These are phyloP conservation scores for Entomortierella parvispora DNA, from an alignment of 192 early-diverging fungal genomes.

Conservation along the genomic window DNA sequence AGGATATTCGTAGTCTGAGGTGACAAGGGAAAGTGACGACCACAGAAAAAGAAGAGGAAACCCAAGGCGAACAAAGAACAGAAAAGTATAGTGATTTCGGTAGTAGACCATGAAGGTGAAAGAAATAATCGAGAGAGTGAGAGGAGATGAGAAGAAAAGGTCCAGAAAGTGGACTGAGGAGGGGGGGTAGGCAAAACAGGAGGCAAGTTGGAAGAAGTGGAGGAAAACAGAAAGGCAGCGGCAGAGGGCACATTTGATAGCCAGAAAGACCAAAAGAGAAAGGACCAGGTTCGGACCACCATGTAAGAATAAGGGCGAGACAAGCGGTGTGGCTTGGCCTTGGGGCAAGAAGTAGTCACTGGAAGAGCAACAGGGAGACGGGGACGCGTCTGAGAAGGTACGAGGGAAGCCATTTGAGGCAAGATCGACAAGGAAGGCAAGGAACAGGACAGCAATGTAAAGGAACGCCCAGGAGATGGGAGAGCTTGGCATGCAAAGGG, in stretches of 20 bases:
- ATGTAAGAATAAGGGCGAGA: too few species aligned
- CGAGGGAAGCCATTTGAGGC: too few species aligned
- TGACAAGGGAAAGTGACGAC: not conserved
- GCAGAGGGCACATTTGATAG: constrained; percentile 9
- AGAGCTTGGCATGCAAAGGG: too few species aligned
- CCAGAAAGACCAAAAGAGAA: constrained; percentile 3
- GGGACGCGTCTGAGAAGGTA: too few species aligned
- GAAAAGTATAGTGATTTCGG: not conserved
- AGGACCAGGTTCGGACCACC: not conserved
- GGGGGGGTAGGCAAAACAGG: not conserved
- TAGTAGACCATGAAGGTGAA: not conserved
- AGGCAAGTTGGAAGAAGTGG: not conserved
- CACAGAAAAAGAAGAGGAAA: not conserved
- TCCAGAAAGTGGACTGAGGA: not conserved
- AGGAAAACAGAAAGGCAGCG: not conserved
- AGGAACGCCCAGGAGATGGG: too few species aligned
- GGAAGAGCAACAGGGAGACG: too few species aligned
- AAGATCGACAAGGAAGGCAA: too few species aligned
- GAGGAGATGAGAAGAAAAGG: not conserved
- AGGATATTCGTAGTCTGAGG: not conserved
- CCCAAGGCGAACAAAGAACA: too few species aligned
- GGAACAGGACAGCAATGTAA: too few species aligned
- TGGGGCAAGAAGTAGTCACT: too few species aligned
- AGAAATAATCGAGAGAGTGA: not conserved
- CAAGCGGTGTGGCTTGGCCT: too few species aligned